Base-by-base conservation (phyloP, 2,329 filamentous ascomycete species). In the Tolypocladium tropicale region DNA sequence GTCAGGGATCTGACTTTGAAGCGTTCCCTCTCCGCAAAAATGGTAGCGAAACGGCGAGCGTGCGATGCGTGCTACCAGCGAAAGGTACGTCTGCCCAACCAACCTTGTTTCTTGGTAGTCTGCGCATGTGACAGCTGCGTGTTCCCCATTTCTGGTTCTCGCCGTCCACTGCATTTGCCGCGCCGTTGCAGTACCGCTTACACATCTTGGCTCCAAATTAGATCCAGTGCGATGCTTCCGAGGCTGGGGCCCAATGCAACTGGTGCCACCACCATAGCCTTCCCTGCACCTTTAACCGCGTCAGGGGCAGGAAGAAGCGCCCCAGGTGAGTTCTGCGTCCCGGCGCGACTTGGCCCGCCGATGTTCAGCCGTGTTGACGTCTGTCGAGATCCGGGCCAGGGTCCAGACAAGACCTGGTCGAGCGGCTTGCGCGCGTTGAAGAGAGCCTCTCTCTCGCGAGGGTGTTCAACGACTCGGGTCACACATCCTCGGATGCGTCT, bases 221-320 rank as follows among this genome's bases (percentile, higher is more conserved):
- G 76, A 80, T 80, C 57, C 77, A 79, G 69, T 80, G 78, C 59
- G 77, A 77, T 61, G 69, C 68, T 2, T 68, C 68, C 18, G 57
- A 68, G 11, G 72, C 74, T 4, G 58, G 56, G 37, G 36, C 49
- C 4, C 67, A 70, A 52, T 79, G 77, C 65, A 75, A 79, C 62
- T 79, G 76, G 76, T 79, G 77, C 61, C 70, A 67, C 53, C 75
- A 78, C 62, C 77, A 78, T 59, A 65, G 70, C 55, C 67, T 76
- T 23, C 62, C 70, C 21, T 80, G 78, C 63, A 78, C 75, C 9
- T 79, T 78, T 61, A 39, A 57, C 41, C 60, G 61, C 7, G 57
- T 53, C 11, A 56, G 58, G 32, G 57, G 58, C 32, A 51, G 69
- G 53, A 53, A 57, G 52, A 57, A 56, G 58, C 56, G 57, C 55